Percentiles rank a stretch among this genome's conserved stretches.
Evolutionary conservation across 129 eudicot species (phyloP).

Genomic region (Oenanthe sinensis): DNA sequence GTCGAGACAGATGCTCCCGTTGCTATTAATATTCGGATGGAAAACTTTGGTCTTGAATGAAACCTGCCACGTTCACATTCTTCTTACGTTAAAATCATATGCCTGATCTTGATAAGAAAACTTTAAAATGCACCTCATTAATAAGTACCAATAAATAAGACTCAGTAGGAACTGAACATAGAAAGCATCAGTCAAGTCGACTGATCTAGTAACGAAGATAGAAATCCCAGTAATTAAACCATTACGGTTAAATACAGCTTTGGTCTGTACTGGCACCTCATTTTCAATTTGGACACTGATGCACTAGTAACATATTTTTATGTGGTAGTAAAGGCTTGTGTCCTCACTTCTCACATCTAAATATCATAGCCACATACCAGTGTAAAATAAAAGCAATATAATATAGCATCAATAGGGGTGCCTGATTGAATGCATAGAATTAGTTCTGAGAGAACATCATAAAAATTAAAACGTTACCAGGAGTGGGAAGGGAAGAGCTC

Average conservation of each 20-base stretch:
- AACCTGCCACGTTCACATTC: slow-evolving; percentile 28
- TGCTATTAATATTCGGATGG: slow-evolving; percentile 78
- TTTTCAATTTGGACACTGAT: not conserved
- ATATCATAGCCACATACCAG: not conserved
- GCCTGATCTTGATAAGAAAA: not conserved
- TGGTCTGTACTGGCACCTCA: not conserved
- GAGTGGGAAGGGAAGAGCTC: not conserved
- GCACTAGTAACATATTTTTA: not conserved
- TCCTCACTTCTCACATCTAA: not conserved
- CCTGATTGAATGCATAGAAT: not conserved
- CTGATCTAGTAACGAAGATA: not conserved
- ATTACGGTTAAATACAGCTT: not conserved
- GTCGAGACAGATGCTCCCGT: slow-evolving; percentile 78
- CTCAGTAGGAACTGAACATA: not conserved
- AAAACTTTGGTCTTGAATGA: slow-evolving; percentile 68
- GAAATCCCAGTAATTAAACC: not conserved
- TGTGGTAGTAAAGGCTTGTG: not conserved
- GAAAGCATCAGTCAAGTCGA: not conserved
- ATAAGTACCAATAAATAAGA: too few relatives aligned
- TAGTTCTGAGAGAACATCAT: not conserved
- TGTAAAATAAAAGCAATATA: not conserved
- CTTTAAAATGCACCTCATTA: not conserved
- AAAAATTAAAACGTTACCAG: not conserved
- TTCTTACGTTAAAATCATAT: not conserved
- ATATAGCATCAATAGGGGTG: not conserved